Base-by-base conservation (phyloP, 129 eudicot genomes). In the Dittrichia graveolens region DNA sequence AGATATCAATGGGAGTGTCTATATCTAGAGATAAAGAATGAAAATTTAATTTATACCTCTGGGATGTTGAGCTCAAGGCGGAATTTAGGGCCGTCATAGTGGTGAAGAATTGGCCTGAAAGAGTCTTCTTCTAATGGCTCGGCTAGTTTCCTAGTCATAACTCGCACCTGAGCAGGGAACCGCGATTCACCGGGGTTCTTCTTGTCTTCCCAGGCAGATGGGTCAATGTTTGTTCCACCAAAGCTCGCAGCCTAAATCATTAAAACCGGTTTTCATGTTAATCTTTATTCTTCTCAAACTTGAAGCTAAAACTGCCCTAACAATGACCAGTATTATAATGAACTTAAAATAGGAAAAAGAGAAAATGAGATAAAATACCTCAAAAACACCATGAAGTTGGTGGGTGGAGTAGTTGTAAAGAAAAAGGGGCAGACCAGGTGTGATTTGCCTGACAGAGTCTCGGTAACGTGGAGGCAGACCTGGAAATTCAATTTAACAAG, bases 121-220 rank as follows among this genome's bases (percentile, higher is more conserved):
- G 99, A 83, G 79, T 95, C 99, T 69, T 95, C 99, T 49, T 95
- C 99, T 35, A 95, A 73, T 2, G 99, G 97, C 69, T 91, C 97
- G 13, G 96, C 92, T 52, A 95, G 68, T 65, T 95, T 90, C 78
- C 99, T 81, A 0, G 96, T 95, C 54, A 84, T 65, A 12, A 90
- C 96, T 52, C 89, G 88, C 18, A 95, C 99, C 88, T 95, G 99
- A 63, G 99, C 99, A 63, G 99, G 99, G 66, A 94, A 94, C 31
- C 99, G 91, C 0, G 99, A 94, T 83, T 94, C 99, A 1, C 97
- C 91, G 0, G 84, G 86, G 82, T 88, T 90, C 80, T 94, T 94
- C 82, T 94, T 94, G 92, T 94, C 99, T 78, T 94, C 99, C 99
- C 99, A 94, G 3, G 99, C 99, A 5, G 91, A 34, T 24, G 96